Evolutionary conservation across 106 monocot genomes (phyloP), one percentile per base, ranked within the genome.

Genomic region (Apostasia shenzhenica): DNA sequence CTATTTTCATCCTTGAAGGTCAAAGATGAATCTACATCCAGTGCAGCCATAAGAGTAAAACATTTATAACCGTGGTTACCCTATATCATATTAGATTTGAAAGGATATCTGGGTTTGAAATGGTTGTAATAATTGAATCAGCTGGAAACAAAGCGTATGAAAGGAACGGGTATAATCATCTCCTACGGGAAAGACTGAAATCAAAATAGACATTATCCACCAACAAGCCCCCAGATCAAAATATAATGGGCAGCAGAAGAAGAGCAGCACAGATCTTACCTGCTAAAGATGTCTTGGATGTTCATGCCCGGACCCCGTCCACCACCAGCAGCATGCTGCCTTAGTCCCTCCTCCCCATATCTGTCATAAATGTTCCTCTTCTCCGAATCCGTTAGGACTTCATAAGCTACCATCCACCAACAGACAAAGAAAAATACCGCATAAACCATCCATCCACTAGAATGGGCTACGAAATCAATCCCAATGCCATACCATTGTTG

Each of bases 241-340:
- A 26, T 26, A 26, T 26, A 26, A 26, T 26, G 26, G 26, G 26
- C 26, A 26, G 59, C 39, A 59, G 7, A 41, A 39, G 2, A 59
- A 41, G 59, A 3, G 40, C 59, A 40, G 5, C 2, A 26, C 0
- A n/a, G 62, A 62, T 48, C 76, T 76, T 72, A 95, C 95, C 72
- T 80, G 77, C 72, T 86, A 76, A 97, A 97, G 14, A 97, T 87
- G 65, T 97, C 97, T 66, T 97, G 89, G 54, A 97, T 85, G 79
- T 97, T 97, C 97, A 97, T 97, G 49, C 92, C 92, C 44, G 82
- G 76, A 39, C 94, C 91, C n/a, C 91, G 66, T 54, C 92, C 78
- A 13, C 89, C 84, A 43, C 87, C 77, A 48, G 72, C 82, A 39
- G 83, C 85, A 54, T 77, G 79, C 80, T 89, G 89, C 77, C 86